Evolutionary conservation across 2,329 filamentous ascomycete genomes (phyloP).

Genomic region (Remersonia thermophila): DNA sequence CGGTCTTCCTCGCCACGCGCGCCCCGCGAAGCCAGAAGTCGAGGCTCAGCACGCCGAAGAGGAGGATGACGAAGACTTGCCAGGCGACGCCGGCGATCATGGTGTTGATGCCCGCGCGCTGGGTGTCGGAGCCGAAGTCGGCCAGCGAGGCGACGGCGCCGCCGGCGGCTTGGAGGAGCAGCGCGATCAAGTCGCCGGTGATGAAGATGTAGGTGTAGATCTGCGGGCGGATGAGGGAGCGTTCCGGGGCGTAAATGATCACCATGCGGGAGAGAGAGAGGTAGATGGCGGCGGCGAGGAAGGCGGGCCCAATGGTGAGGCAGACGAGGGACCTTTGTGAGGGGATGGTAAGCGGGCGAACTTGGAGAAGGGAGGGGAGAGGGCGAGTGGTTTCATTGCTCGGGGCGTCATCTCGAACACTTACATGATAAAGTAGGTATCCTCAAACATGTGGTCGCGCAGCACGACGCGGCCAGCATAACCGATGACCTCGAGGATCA

Average conservation of each 20-base stretch:
- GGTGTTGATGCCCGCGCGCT: slow-evolving; percentile 21
- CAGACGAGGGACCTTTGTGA: slow-evolving; percentile 9
- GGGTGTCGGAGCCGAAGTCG: slow-evolving; percentile 14
- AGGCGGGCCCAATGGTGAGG: slow-evolving; percentile 41
- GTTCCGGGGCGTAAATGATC: slow-evolving; percentile 9
- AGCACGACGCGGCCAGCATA: slow-evolving; percentile 33
- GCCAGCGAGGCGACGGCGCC: slow-evolving; percentile 25
- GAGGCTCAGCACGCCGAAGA: slow-evolving; percentile 5
- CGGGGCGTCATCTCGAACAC: background rate
- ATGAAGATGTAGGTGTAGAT: slow-evolving; percentile 20
- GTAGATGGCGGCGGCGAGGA: slow-evolving; percentile 42
- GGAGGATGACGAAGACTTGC: slow-evolving; percentile 18
- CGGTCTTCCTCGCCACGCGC: background rate
- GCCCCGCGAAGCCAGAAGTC: slow-evolving; percentile 8
- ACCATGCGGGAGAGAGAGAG: slow-evolving; percentile 43
- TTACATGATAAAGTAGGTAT: slow-evolving; percentile 5
- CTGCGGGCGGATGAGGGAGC: slow-evolving; percentile 10
- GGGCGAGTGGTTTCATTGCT: slow-evolving; percentile 15
- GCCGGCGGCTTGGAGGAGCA: slow-evolving; percentile 33
- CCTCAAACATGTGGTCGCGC: slow-evolving; percentile 22
- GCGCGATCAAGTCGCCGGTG: slow-evolving; percentile 31
- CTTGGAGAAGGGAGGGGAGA: slow-evolving; percentile 19
- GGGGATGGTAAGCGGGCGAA: background rate
- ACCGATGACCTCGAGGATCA: slow-evolving; percentile 33
- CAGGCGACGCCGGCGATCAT: slow-evolving; percentile 35